These are phyloP conservation scores for Ceratocystis destructans DNA, from an alignment of 2,329 filamentous ascomycete genomes.

Conservation along the genomic window DNA sequence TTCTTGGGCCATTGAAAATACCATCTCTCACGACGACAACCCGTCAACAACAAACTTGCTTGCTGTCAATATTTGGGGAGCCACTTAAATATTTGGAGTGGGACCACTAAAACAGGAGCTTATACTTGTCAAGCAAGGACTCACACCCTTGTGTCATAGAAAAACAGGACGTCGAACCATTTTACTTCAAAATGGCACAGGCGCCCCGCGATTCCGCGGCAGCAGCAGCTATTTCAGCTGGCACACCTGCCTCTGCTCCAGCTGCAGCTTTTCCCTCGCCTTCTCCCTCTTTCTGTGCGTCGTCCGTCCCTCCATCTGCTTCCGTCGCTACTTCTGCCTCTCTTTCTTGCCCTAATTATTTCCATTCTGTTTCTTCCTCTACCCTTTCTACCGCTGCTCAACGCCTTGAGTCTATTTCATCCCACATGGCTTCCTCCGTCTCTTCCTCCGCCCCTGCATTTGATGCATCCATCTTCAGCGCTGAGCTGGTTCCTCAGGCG, in stretches of 20 bases:
- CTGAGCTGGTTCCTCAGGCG: conserved; percentile 69
- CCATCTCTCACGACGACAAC: not conserved
- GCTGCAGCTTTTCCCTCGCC: not conserved
- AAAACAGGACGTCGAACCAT: not conserved
- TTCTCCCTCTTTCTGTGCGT: not conserved
- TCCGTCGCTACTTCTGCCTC: not conserved
- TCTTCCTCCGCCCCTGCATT: conserved; percentile 25
- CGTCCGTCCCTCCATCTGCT: not conserved
- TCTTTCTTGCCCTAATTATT: conserved; percentile 22
- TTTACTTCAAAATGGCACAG: conserved; percentile 18
- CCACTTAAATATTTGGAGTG: not conserved
- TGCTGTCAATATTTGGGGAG: not conserved
- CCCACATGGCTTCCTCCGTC: conserved; percentile 38
- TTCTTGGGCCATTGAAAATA: not conserved
- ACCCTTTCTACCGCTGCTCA: conserved; percentile 23
- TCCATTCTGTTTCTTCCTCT: conserved; percentile 22
- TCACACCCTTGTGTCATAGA: conserved; percentile 9
- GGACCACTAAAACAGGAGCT: conserved; percentile 1
- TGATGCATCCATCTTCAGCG: conserved; percentile 51
- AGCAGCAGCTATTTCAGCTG: conserved; percentile 22
- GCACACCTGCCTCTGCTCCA: not conserved
- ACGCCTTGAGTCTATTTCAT: conserved; percentile 47
- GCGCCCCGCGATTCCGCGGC: conserved; percentile 18
- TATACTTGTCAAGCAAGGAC: conserved; percentile 11
- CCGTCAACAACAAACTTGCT: not conserved